phyloP scores from a whole-genome alignment of 805 yeast species.

The Wickerhamiella dianesei region DNA sequence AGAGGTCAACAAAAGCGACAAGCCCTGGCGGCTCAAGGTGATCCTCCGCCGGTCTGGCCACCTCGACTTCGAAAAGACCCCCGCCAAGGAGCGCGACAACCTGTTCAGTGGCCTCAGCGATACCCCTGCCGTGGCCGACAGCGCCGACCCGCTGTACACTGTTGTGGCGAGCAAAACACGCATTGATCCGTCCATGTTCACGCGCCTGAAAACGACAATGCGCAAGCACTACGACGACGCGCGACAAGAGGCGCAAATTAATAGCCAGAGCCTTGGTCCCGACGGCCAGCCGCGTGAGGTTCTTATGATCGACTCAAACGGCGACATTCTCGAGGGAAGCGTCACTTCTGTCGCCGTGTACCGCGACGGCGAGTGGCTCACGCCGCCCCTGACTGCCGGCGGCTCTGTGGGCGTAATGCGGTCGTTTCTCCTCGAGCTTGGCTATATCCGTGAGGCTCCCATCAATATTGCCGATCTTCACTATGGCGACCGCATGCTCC shows the following conservation, averaged over 20 bases:
- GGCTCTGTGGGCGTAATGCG: slow-evolving; percentile 78
- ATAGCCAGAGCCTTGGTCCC: not conserved
- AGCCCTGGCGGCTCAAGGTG: slow-evolving; percentile 38
- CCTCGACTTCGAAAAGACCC: slow-evolving; percentile 28
- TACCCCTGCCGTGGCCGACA: slow-evolving; percentile 13
- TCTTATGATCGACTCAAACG: slow-evolving; percentile 46
- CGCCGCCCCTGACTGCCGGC: slow-evolving; percentile 66
- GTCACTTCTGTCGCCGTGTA: slow-evolving; percentile 65
- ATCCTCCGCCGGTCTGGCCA: slow-evolving; percentile 28
- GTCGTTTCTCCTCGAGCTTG: slow-evolving; percentile 43
- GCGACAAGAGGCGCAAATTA: slow-evolving; percentile 31
- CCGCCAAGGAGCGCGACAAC: slow-evolving; percentile 21
- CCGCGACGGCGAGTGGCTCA: slow-evolving; percentile 48
- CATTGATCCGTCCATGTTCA: slow-evolving; percentile 44
- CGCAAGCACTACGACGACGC: slow-evolving; percentile 53
- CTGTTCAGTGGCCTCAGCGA: slow-evolving; percentile 21
- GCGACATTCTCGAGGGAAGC: slow-evolving; percentile 65
- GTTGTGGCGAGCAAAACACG: slow-evolving; percentile 48
- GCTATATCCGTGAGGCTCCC: slow-evolving; percentile 40
- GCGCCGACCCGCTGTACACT: slow-evolving; percentile 33
- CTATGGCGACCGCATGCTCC: slow-evolving; percentile 54
- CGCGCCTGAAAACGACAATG: slow-evolving; percentile 69
- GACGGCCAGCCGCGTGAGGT: slow-evolving; percentile 41
- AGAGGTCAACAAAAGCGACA: slow-evolving; percentile 8
- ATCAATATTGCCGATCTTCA: slow-evolving; percentile 35